phyloP scores from a whole-genome alignment of 31 red algal species.

The Asparagopsis taxiformis region DNA sequence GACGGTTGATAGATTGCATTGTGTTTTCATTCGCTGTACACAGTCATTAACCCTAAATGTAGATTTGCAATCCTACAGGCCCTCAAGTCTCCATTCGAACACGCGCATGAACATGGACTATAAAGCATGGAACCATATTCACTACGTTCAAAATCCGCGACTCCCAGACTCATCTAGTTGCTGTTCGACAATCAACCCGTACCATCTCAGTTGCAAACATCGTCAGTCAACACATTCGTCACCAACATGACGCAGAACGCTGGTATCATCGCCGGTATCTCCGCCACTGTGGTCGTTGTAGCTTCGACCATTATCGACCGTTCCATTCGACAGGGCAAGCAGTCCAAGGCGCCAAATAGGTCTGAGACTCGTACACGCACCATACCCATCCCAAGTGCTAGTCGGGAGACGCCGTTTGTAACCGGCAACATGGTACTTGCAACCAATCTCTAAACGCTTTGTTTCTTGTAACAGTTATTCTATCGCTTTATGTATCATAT shows the following conservation, averaged over 20 bases:
- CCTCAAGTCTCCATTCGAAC: too few relatives aligned
- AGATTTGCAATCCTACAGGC: too few relatives aligned
- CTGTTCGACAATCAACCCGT: not conserved
- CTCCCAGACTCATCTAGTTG: too few relatives aligned
- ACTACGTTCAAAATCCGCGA: too few relatives aligned
- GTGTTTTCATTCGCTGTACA: too few relatives aligned
- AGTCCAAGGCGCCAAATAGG: not conserved
- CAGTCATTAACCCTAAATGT: too few relatives aligned
- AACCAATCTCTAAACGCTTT: too few relatives aligned
- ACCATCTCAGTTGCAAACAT: not conserved
- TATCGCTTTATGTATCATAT: too few relatives aligned
- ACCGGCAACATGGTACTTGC: conserved; percentile 1
- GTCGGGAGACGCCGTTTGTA: conserved; percentile 4
- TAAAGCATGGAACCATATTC: too few relatives aligned
- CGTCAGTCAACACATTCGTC: not conserved
- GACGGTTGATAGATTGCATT: too few relatives aligned
- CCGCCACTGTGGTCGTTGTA: conserved; percentile 1
- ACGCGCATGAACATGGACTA: too few relatives aligned
- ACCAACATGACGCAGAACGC: not conserved
- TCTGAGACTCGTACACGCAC: not conserved
- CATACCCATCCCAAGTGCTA: not conserved
- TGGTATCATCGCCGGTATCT: not conserved
- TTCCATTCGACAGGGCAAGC: not conserved
- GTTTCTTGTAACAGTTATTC: too few relatives aligned
- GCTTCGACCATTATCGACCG: conserved; percentile 2